Evolutionary conservation across 257 asterid genomes (phyloP).

Genomic region (Paulownia fortunei): DNA sequence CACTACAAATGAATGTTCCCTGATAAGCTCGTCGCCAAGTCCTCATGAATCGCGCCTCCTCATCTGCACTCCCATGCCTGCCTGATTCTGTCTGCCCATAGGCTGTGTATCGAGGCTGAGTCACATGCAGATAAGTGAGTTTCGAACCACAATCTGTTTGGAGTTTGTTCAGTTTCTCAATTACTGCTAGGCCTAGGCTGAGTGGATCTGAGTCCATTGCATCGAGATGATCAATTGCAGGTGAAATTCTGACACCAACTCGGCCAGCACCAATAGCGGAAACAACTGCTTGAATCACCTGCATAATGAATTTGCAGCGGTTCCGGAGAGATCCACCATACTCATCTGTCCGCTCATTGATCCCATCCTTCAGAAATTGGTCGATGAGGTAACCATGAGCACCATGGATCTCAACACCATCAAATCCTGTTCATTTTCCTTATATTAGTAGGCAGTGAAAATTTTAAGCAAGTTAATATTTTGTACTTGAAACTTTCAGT

Average conservation of each 20-base stretch:
- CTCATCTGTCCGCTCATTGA: constrained; percentile 79
- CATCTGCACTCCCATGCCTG: constrained; percentile 72
- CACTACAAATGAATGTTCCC: constrained; percentile 75
- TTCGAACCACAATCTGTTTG: constrained; percentile 51
- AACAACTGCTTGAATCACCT: constrained; percentile 65
- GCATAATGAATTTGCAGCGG: constrained; percentile 73
- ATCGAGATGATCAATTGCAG: constrained; percentile 93
- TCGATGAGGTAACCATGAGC: constrained; percentile 97
- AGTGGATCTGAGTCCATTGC: constrained; percentile 90
- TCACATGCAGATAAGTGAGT: constrained; percentile 77
- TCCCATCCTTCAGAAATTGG: constrained; percentile 88
- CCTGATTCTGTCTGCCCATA: constrained; percentile 82
- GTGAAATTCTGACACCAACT: constrained; percentile 85
- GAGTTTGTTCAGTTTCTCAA: constrained; percentile 69
- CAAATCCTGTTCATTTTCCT: constrained; percentile 64
- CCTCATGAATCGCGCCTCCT: constrained; percentile 63
- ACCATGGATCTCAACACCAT: constrained; percentile 90
- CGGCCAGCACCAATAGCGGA: constrained; percentile 77
- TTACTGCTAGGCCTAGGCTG: constrained; percentile 71
- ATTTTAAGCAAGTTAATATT: background rate
- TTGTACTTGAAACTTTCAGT: background rate
- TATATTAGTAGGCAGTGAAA: background rate
- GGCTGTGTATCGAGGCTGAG: constrained; percentile 89
- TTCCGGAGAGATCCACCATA: constrained; percentile 83
- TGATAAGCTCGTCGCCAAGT: constrained; percentile 62